Evolutionary conservation across 805 yeast species (phyloP), one percentile per base, ranked within the genome.

Genomic region (Debaryomyces hansenii): DNA sequence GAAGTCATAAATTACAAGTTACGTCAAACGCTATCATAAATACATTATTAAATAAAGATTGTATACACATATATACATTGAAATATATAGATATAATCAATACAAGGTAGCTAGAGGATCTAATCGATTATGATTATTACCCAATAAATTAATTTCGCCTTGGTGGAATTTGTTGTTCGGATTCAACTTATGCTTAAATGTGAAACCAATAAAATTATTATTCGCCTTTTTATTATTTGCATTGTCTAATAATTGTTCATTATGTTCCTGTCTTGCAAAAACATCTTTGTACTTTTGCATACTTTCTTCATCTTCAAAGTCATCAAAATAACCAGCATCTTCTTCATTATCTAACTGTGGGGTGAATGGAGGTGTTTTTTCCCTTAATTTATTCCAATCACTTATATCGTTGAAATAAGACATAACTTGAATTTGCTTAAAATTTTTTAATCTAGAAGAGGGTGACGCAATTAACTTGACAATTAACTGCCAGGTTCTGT

Each of bases 281-380:
- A 94, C 99, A 59, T 94, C 99, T 59, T 94, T 92, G 71, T 94
- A 94, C 66, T 94, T 91, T 51, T 92, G 94, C 98, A 94, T 90
- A 64, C 92, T 96, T 40, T 87, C 90, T 64, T 92, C 98, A 66
- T 90, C 94, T 48, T 89, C 89, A 65, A 94, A 94, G 66, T 94
- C 99, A 69, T 94, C 99, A 63, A 94, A 94, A 69, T 94, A 94
- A 1, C 99, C 99, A 0, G 98, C 98, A 69, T 94, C 99, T 52
- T 90, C 94, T 59, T 94, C 99, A 50, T 90, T 88, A 62, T 94
- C 98, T 53, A 94, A 76, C 58, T 95, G 97, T 3, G 99, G 99
- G 15, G 94, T 87, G 66, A 94, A 94, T 31, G 99, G 99, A 4
- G 99, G 97, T 18, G 84, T 77, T 50, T 83, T 77, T 28, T 66